A percentile compares a stretch with the other conserved stretches of the same genome.
Conservation (phyloP, 2,329 filamentous ascomycete genomes). For the Canariomyces notabilis region DNA sequence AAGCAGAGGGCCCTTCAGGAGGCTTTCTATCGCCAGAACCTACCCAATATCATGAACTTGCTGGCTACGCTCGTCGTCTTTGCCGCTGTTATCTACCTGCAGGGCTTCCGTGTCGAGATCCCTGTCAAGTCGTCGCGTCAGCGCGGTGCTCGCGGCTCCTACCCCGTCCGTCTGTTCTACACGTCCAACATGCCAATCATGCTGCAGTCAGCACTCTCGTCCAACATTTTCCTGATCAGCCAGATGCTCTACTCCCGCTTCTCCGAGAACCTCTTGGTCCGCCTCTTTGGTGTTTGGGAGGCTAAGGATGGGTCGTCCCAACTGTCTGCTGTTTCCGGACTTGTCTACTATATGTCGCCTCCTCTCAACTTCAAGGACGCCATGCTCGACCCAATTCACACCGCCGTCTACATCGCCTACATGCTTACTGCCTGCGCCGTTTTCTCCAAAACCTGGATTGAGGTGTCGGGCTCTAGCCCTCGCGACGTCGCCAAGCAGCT, state of each 20-base stretch:
- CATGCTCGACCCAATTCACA: conserved; percentile 94
- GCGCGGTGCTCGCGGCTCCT: conserved; percentile 95
- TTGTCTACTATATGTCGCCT: conserved; percentile 99
- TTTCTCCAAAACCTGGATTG: conserved; percentile 99
- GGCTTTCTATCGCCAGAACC: conserved; percentile 98
- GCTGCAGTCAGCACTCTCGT: conserved; percentile 96
- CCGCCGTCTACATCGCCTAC: conserved; percentile 89
- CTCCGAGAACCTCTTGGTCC: conserved; percentile 96
- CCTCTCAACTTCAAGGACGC: conserved; percentile 97
- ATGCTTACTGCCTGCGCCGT: conserved; percentile 92
- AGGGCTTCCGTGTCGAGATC: conserved; percentile 99
- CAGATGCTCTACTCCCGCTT: conserved; percentile 99
- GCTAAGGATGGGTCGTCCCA: conserved; percentile 92
- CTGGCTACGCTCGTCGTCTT: conserved; percentile 90
- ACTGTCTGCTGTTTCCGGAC: conserved; percentile 86
- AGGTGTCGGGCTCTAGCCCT: conserved; percentile 95
- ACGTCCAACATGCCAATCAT: conserved; percentile 99
- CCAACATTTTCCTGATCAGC: conserved; percentile 98
- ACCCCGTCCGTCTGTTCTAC: conserved; percentile 98
- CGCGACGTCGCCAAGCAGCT: conserved; percentile 99
- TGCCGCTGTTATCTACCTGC: conserved; percentile 96
- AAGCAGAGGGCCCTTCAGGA: conserved; percentile 98
- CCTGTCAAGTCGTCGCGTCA: conserved; percentile 99
- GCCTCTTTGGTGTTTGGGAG: conserved; percentile 97
- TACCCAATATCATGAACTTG: conserved; percentile 99